Percentiles rank a stretch among this genome's conserved stretches.
These are phyloP conservation scores for Rusavskia elegans DNA, from an alignment of 495 filamentous ascomycete genomes.

Conservation along the genomic window DNA sequence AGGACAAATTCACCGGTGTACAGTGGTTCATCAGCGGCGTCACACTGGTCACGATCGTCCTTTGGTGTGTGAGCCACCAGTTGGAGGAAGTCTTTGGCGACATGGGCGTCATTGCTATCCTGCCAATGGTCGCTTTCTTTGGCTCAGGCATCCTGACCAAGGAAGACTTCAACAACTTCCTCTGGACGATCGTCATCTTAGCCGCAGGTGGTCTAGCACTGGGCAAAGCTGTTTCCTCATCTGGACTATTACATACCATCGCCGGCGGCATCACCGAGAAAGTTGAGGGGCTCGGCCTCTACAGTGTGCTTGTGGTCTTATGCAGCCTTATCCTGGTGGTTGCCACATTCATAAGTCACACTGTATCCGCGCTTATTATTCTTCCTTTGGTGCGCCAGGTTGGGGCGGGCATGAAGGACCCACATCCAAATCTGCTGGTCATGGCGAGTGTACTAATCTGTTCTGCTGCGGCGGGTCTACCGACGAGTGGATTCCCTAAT, in stretches of 20 bases:
- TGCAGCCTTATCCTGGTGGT: slow-evolving; percentile 74
- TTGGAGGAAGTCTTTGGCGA: slow-evolving; percentile 80
- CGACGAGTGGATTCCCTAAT: slow-evolving; percentile 93
- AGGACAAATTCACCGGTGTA: slow-evolving; percentile 71
- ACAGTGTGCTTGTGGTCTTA: slow-evolving; percentile 78
- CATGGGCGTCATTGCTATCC: slow-evolving; percentile 96
- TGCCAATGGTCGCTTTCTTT: slow-evolving; percentile 91
- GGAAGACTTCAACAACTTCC: slow-evolving; percentile 99
- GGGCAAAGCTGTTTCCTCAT: slow-evolving; percentile 87
- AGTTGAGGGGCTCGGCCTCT: slow-evolving; percentile 69
- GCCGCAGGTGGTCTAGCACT: slow-evolving; percentile 86
- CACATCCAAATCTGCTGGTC: slow-evolving; percentile 86
- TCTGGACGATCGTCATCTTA: slow-evolving; percentile 99
- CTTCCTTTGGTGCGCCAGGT: slow-evolving; percentile 79
- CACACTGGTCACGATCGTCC: slow-evolving; percentile 69
- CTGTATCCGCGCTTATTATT: slow-evolving; percentile 89
- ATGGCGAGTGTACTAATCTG: slow-evolving; percentile 66
- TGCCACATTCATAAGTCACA: slow-evolving; percentile 96
- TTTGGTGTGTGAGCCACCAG: slow-evolving; percentile 89
- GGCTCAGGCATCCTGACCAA: slow-evolving; percentile 95
- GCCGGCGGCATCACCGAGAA: slow-evolving; percentile 53
- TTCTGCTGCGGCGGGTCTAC: slow-evolving; percentile 69
- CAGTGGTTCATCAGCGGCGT: slow-evolving; percentile 86
- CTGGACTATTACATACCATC: slow-evolving; percentile 82
- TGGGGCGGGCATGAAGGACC: slow-evolving; percentile 66